Base-by-base conservation (phyloP, 352 stramenopile genomes). In the Pythium vanterpoolii region DNA sequence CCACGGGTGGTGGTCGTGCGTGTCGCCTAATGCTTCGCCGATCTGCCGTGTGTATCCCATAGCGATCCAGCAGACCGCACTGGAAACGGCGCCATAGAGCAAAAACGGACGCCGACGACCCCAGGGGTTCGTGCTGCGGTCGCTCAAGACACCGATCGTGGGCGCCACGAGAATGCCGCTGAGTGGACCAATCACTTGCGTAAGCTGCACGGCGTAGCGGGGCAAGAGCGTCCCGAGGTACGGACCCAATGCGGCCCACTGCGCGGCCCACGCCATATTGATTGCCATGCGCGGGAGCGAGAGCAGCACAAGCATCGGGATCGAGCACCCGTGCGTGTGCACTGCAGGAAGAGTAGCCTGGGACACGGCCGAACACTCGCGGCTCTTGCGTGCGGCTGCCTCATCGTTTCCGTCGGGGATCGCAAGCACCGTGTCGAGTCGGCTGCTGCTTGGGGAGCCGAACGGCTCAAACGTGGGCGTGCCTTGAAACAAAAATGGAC, bases 221-320 rank as follows among this genome's bases (percentile, higher is more conserved):
- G 75, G 72, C 1, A 87, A 46, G 36, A 87, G 62, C 0, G 72
- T 81, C 27, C 74, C 58, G 18, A 87, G 64, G 56, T 86, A 83
- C n/a, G 77, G 77, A 11, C 74, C 75, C 1, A 87, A 24, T 5
- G 75, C 77, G 13, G 73, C 70, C 75, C 76, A 87, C 42, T 87
- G 77, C 5, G 77, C 77, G 5, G 75, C 56, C 77, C 75, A 87
- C 0, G 75, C 73, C 75, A 87, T 86, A 39, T 73, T 68, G 23
- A 87, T 79, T 14, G 75, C 75, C 69, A 87, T 73, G 5, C 74
- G 73, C 13, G 75, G 75, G 48, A 83, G 66, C 14, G 75, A 83
- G 53, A 87, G 72, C 11, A 75, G 49, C 21, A 88, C 56, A 47
- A 88, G 60, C 27, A 57, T 46, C 9, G 44, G 26, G 10, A 78